Evolutionary conservation across 257 asterid genomes (phyloP).

Genomic region (Solanum gandarillasii): DNA sequence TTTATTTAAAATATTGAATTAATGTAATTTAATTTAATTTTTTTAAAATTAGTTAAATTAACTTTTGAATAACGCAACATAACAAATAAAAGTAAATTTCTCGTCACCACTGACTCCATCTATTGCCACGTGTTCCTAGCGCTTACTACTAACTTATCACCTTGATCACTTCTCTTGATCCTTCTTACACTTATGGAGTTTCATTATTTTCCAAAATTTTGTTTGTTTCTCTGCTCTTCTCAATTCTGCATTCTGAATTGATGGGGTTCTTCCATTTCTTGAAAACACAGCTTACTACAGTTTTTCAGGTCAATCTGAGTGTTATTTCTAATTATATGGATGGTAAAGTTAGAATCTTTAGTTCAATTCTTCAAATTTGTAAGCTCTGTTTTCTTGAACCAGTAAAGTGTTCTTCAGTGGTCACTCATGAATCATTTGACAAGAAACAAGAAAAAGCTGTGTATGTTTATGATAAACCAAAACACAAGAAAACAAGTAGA

Average conservation of each 20-base stretch:
- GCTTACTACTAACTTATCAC: neutral
- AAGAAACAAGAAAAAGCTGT: neutral
- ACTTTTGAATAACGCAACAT: no score
- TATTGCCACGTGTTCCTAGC: neutral
- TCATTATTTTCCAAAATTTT: neutral
- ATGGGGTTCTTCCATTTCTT: neutral
- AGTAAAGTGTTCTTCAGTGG: conserved; percentile 2
- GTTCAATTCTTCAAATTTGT: conserved; percentile 42
- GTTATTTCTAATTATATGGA: neutral
- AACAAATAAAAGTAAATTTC: neutral
- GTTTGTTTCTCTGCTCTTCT: neutral
- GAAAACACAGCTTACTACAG: neutral
- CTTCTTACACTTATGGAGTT: neutral
- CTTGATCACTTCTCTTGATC: neutral
- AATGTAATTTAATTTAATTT: no score
- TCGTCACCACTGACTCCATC: neutral
- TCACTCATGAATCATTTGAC: neutral
- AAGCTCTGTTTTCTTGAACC: conserved; percentile 53
- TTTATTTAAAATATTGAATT: no score
- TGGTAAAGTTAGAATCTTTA: neutral
- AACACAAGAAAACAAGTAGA: conserved; percentile 1
- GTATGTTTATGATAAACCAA: conserved; percentile 2
- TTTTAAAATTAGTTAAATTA: no score
- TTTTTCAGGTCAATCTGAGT: neutral
- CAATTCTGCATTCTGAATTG: neutral